Evolutionary conservation across 306 rosid genomes (phyloP), one percentile per base, ranked within the genome.

Genomic region (Glycyrrhiza uralensis): DNA sequence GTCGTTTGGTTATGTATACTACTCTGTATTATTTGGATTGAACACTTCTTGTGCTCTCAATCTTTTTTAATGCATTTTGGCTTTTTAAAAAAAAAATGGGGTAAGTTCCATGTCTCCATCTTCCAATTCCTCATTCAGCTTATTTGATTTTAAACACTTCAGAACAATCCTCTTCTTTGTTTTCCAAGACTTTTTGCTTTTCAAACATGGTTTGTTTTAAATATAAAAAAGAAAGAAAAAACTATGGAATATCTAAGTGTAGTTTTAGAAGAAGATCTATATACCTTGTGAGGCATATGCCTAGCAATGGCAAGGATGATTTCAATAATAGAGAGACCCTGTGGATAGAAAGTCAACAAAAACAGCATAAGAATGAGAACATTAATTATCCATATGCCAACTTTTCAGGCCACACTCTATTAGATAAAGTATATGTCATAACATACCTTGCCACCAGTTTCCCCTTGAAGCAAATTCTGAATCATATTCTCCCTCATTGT

Each of bases 361-460:
- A 28, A 45, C 44, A 79, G n/a, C 8, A 74, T 32, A 19, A 58
- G 29, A 67, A 54, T 74, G 15, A 83, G 71, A 70, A 66, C 55
- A 22, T 45, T 44, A 72, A 59, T 24, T 78, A 77, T 6, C 28
- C 28, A 71, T 66, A 17, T 28, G 33, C 12, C 67, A 9, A 66
- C 38, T 47, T 59, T 75, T 23, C 12, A 59, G 7, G 41, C 29
- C 41, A 35, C 60, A 30, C 66, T 55, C 44, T 3, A 14, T 32
- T 24, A 45, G 17, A 66, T 1, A 65, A n/a, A 60, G 24, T 9
- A 65, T 38, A 42, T 70, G 6, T 19, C 55, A 67, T 42, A 32
- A 64, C 38, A 72, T 73, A 84, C 98, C 98, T 82, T 85, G 87
- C 98, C 96, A 92, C 98, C 98, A 92, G 58, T 92, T 81, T 65